Base-by-base conservation (phyloP, 73 alveolate species). In the Breviolum minutum region DNA sequence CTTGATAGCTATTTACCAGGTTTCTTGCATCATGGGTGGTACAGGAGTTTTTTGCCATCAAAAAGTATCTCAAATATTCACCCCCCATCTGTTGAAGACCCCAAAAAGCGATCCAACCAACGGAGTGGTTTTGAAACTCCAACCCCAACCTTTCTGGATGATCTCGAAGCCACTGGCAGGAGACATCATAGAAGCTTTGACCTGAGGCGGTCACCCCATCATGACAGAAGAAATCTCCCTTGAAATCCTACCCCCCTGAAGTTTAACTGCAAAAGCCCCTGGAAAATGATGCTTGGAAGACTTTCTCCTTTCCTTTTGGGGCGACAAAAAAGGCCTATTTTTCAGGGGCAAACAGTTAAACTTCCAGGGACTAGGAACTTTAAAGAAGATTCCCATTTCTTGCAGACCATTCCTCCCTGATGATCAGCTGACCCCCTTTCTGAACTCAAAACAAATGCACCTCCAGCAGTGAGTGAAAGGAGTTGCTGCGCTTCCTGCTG, bases 141-240 rank as follows among this genome's bases (percentile, higher is more conserved):
- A 40, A 40, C 54, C 54, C 26, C 77, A 20, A 69, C 82, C 82
- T 73, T 16, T 73, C 27, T 73, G 54, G 82, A 24, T 73, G 24
- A 16, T 73, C 40, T 73, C 82, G 82, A 73, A 73, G 24, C 82
- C 82, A 73, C 48, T 73, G 82, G 82, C 82, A 73, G 82, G 82
- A 73, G 27, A 13, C 82, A 40, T 73, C 27, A 24, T 73, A 73
- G 20, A 73, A 73, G 12, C 54, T 16, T 40, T 26, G 24, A 40
- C 82, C 82, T 73, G n/a, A n/a, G n/a, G n/a, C 82, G 54, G 74
- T 1, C 74, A 66, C 74, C 54, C 54, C 54, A 40, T 3, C 54
- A 40, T 3, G 54, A 3, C 54, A 40, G 54, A 40, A 40, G 54
- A 40, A 40, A 40, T 40, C 54, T 40, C 54, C 0, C 54, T 0